These are phyloP conservation scores for Aspergillus sp. DNA, from an alignment of 2,329 filamentous ascomycete species.

Conservation along the genomic window DNA sequence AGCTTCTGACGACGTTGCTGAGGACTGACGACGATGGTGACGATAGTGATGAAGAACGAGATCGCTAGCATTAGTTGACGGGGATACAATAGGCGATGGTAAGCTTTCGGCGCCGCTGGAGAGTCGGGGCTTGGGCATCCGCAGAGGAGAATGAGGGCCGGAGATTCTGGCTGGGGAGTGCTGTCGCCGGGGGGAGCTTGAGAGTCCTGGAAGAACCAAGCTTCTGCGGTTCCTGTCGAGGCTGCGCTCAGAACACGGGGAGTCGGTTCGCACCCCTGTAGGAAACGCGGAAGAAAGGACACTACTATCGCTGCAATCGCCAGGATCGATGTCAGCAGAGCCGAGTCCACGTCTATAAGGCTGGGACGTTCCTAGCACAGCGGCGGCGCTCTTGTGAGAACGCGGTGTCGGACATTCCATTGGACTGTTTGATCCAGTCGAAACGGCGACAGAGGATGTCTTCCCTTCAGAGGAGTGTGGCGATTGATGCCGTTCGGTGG, in stretches of 20 bases:
- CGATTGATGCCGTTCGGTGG: constrained; percentile 49
- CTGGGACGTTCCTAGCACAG: constrained; percentile 56
- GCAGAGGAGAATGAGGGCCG: constrained; percentile 79
- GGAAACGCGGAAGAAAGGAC: constrained; percentile 76
- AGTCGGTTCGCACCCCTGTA: constrained; percentile 73
- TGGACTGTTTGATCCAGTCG: constrained; percentile 84
- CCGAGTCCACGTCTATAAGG: constrained; percentile 72
- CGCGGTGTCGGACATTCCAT: constrained; percentile 87
- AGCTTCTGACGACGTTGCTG: constrained; percentile 74
- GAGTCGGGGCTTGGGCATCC: constrained; percentile 77
- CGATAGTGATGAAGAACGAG: constrained; percentile 52
- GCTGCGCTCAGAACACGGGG: constrained; percentile 82
- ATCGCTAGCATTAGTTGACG: constrained; percentile 78
- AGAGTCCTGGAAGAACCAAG: constrained; percentile 73
- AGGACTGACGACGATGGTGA: constrained; percentile 87
- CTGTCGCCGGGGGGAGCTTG: constrained; percentile 73
- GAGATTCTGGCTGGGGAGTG: constrained; percentile 78
- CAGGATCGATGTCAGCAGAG: constrained; percentile 79
- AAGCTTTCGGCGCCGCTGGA: constrained; percentile 54
- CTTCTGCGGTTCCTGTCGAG: constrained; percentile 85
- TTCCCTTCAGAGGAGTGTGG: constrained; percentile 46
- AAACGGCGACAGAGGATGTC: constrained; percentile 64
- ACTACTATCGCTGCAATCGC: constrained; percentile 79
- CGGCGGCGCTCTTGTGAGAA: constrained; percentile 66
- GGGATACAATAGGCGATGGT: constrained; percentile 84